Evolutionary conservation across 345 rosid genomes (phyloP), one percentile per base, ranked within the genome.

Genomic region (Citrus unshiu): DNA sequence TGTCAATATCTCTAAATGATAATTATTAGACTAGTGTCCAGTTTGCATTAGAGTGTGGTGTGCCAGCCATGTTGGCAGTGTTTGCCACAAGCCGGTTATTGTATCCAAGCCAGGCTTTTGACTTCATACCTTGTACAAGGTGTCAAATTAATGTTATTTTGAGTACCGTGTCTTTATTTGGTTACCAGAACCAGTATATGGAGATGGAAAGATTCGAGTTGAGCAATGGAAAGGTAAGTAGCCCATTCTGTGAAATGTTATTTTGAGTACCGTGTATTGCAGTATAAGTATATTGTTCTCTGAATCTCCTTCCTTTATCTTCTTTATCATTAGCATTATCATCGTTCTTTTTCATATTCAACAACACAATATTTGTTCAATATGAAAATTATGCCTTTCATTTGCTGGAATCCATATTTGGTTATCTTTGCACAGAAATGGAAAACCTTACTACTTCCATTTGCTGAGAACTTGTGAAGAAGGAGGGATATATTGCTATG

Each of bases 91-190:
- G 74, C 59, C 85, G 91, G 21, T 78, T 92, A 83, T 75, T 86
- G 82, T 92, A 86, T 84, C 93, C 97, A 67, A 90, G 97, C 83
- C 94, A 90, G 74, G 85, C 90, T 77, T 92, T 89, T 81, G 91
- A 90, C 78, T 77, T 92, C 80, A 88, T 90, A 60, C 93, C 88
- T 82, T 92, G 92, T 81, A 87, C 93, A 22, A 84, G 87, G 76
- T 92, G 92, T 84, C 75, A 91, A 80, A 85, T 92, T 12, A 88
- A 90, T 34, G 35, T 34, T 34, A 34, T 34, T 34, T 34, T 34
- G 35, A 34, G 35, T 34, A 34, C 35, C 1, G 1, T 34, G 35
- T 34, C 75, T 90, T 92, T 81, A 88, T 85, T 34, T 92, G 96
- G 96, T 89, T 88, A 18, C 88, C 87, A 59, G 85, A 87, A 67